Evolutionary conservation across 352 stramenopile genomes (phyloP).

Genomic region (Labyrinthula sp.): DNA sequence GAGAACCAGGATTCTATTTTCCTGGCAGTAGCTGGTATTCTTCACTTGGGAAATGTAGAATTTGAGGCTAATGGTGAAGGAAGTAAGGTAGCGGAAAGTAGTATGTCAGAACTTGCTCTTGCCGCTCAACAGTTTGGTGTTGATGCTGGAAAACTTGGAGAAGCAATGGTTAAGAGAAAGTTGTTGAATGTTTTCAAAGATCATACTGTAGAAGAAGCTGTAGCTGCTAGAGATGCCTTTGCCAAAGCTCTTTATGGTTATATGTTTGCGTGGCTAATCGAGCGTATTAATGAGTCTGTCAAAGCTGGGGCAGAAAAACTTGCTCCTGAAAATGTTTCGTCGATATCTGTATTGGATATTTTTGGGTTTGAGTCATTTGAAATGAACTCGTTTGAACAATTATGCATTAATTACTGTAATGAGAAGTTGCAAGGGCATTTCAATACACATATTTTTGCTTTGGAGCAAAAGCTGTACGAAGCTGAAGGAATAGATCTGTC

Average conservation of each 20-base stretch:
- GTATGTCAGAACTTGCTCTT: conserved; percentile 43
- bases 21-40: conserved; percentile 56
- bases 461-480: conserved; percentile 88
- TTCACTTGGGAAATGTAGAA: conserved; percentile 32
- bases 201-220: conserved; percentile 45
- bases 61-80: conserved; percentile 25
- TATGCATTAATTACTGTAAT: conserved; percentile 87
- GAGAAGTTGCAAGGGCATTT: conserved; percentile 71
- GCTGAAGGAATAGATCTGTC: conserved; percentile 78
- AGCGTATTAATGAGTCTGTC: conserved; percentile 64
- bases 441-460: conserved; percentile 86
- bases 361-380: conserved; percentile 86
- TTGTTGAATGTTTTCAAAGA: conserved; percentile 44
- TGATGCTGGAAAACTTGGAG: conserved; percentile 50
- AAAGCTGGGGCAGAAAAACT: conserved; percentile 41
- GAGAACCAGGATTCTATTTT: conserved; percentile 79
- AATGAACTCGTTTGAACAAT: conserved; percentile 71
- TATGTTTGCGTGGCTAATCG: conserved; percentile 79
- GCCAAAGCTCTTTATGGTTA: conserved; percentile 77
- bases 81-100: conserved; percentile 23
- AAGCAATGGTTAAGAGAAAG: conserved; percentile 54
- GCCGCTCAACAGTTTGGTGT: conserved; percentile 60
- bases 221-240: conserved; percentile 69
- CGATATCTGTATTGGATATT: conserved; percentile 86
- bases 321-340: conserved; percentile 33